A percentile compares a stretch with the other conserved stretches of the same genome.
These are phyloP conservation scores for Metschnikowia rubicola DNA, from an alignment of 805 yeast species.

Conservation along the genomic window DNA sequence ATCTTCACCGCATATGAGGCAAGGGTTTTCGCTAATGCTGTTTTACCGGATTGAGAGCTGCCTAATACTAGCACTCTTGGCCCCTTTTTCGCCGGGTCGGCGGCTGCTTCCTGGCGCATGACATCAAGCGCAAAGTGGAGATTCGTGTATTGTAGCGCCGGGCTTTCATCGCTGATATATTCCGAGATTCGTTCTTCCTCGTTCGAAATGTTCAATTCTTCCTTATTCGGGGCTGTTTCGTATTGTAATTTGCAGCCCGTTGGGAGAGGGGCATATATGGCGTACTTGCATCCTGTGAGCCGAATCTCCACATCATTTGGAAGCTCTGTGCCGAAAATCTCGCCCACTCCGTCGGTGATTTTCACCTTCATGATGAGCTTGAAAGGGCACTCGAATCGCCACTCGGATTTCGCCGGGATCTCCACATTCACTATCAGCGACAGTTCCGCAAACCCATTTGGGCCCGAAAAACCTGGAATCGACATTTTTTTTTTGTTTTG, in stretches of 20 bases:
- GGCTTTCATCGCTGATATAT: slow-evolving; percentile 68
- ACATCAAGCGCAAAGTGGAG: slow-evolving; percentile 75
- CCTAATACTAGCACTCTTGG: slow-evolving; percentile 77
- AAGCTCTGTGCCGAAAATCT: slow-evolving; percentile 89
- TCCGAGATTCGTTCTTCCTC: slow-evolving; percentile 46
- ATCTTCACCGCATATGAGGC: slow-evolving; percentile 73
- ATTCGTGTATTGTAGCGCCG: slow-evolving; percentile 60
- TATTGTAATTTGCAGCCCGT: slow-evolving; percentile 65
- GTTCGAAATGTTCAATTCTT: slow-evolving; percentile 22
- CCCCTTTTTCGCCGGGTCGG: slow-evolving; percentile 34
- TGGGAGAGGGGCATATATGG: slow-evolving; percentile 42
- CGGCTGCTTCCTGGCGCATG: slow-evolving; percentile 31
- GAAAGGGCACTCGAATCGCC: slow-evolving; percentile 71
- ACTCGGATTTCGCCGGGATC: slow-evolving; percentile 51
- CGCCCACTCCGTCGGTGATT: slow-evolving; percentile 69
- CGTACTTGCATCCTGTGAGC: slow-evolving; percentile 37
- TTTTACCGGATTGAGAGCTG: slow-evolving; percentile 69
- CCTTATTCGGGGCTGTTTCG: slow-evolving; percentile 24
- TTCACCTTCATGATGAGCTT: slow-evolving; percentile 49
- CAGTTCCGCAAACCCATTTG: slow-evolving; percentile 1
- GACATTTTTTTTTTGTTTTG: slow-evolving; percentile 6
- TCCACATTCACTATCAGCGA: slow-evolving; percentile 19
- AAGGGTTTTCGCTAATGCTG: slow-evolving; percentile 66
- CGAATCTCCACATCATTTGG: slow-evolving; percentile 58
- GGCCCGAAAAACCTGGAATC: slow-evolving; percentile 15